Percentiles rank a stretch among this genome's conserved stretches.
Evolutionary conservation across 768 basidiomycete genomes (phyloP).

Genomic region (Rhizopogon salebrosus): DNA sequence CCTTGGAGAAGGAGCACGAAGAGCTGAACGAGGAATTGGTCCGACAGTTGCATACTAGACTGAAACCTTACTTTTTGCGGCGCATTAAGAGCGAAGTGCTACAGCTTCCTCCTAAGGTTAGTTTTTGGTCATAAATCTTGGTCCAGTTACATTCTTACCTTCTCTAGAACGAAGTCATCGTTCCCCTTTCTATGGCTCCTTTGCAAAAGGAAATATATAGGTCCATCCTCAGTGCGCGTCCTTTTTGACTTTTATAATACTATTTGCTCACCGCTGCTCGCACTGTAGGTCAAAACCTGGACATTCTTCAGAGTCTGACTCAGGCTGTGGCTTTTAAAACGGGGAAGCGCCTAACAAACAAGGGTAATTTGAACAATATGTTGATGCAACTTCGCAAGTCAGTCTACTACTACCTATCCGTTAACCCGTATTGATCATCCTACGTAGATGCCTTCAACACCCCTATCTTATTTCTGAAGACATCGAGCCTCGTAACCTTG

Average conservation of each 20-base stretch:
- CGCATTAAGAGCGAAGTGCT: slow-evolving; percentile 92
- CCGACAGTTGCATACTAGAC: slow-evolving; percentile 67
- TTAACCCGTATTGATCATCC: neutral
- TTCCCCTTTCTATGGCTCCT: slow-evolving; percentile 83
- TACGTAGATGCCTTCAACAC: slow-evolving; percentile 79
- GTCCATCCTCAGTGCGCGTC: slow-evolving; percentile 65
- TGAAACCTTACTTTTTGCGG: slow-evolving; percentile 89
- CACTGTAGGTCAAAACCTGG: slow-evolving; percentile 59
- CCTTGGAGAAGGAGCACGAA: slow-evolving; percentile 67
- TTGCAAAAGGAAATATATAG: slow-evolving; percentile 87
- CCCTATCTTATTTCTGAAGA: slow-evolving; percentile 80
- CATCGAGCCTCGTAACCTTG: slow-evolving; percentile 68
- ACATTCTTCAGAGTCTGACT: slow-evolving; percentile 57
- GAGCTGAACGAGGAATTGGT: slow-evolving; percentile 77
- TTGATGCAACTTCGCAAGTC: slow-evolving; percentile 88
- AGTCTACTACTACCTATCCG: slow-evolving; percentile 18
- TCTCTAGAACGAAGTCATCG: slow-evolving; percentile 79
- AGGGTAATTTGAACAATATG: slow-evolving; percentile 69
- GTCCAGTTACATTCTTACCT: neutral
- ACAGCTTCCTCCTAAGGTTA: slow-evolving; percentile 86
- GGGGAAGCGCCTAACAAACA: slow-evolving; percentile 29
- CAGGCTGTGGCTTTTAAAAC: slow-evolving; percentile 34
- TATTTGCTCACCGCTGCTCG: slow-evolving; percentile 4
- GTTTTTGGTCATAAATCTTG: slow-evolving; percentile 4
- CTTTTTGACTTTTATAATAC: slow-evolving; percentile 12